Percentiles rank a stretch among this genome's conserved stretches.
Conservation (phyloP, 768 basidiomycete genomes). For the Trametopsis cervina region DNA sequence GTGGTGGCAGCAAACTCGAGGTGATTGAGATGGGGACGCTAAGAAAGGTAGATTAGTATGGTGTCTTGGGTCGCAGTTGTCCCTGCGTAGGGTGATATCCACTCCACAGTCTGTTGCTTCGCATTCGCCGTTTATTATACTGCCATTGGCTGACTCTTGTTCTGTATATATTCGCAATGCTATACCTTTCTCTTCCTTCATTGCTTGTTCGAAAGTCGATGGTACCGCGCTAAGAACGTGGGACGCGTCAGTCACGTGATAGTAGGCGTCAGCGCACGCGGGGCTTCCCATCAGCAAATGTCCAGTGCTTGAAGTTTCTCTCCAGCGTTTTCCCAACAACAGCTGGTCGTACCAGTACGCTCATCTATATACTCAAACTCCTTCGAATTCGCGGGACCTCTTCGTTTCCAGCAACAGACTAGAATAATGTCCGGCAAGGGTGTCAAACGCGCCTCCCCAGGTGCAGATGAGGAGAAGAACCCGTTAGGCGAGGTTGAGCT, state of each 20-base stretch:
- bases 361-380: not conserved
- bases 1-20: slow-evolving; percentile 37
- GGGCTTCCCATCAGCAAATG: not conserved
- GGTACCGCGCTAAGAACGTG: too few species aligned
- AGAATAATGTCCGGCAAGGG: slow-evolving; percentile 21
- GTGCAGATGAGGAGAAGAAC: slow-evolving; percentile 64
- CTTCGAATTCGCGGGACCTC: not conserved
- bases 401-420: not conserved
- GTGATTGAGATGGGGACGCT: slow-evolving; percentile 81
- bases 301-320: not conserved
- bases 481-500: slow-evolving; percentile 62
- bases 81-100: too few species aligned
- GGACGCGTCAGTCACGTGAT: too few species aligned
- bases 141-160: too few species aligned
- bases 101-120: too few species aligned
- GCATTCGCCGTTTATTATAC: too few species aligned
- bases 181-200: too few species aligned
- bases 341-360: not conserved
- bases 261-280: not conserved
- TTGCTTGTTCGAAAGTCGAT: too few species aligned
- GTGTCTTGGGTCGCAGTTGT: too few species aligned
- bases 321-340: not conserved
- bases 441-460: slow-evolving; percentile 72
- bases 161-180: too few species aligned
- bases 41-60: slow-evolving; percentile 59